Evolutionary conservation across 352 stramenopile genomes (phyloP).

Genomic region (Sclerospora graminicola): DNA sequence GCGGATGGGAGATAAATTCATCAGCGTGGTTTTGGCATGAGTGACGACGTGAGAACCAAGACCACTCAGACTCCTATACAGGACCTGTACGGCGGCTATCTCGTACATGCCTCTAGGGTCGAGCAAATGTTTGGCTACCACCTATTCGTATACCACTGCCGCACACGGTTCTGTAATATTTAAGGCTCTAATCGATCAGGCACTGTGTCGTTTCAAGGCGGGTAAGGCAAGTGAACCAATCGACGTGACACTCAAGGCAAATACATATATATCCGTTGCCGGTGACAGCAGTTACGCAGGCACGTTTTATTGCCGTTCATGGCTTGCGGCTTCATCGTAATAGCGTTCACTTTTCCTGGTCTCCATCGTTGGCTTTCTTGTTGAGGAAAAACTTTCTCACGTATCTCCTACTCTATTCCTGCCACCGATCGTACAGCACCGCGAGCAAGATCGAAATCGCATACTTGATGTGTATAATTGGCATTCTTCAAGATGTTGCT

Average conservation of each 20-base stretch:
- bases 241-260: slow-evolving; percentile 31
- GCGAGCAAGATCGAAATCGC: too few species aligned
- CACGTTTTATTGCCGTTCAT: slow-evolving; percentile 56
- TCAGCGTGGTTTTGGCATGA: slow-evolving; percentile 27
- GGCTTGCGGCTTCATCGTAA: slow-evolving; percentile 77
- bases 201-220: slow-evolving; percentile 47
- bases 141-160: slow-evolving; percentile 45
- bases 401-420: too few species aligned
- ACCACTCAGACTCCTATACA: too few species aligned
- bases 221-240: slow-evolving; percentile 11
- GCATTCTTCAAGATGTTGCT: too few species aligned
- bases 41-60: too few species aligned
- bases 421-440: too few species aligned
- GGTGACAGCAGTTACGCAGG: slow-evolving; percentile 30
- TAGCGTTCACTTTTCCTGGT: slow-evolving; percentile 88
- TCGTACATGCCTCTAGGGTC: slow-evolving; percentile 31
- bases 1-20: too few species aligned
- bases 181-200: slow-evolving; percentile 52
- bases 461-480: too few species aligned
- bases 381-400: slow-evolving; percentile 92
- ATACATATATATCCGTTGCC: slow-evolving; percentile 44
- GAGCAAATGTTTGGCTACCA: slow-evolving; percentile 52
- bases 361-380: slow-evolving; percentile 91
- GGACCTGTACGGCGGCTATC: slow-evolving; percentile 39
- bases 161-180: slow-evolving; percentile 46